Conservation (phyloP, 2,329 filamentous ascomycete genomes). For the Fusarium irregulare region DNA sequence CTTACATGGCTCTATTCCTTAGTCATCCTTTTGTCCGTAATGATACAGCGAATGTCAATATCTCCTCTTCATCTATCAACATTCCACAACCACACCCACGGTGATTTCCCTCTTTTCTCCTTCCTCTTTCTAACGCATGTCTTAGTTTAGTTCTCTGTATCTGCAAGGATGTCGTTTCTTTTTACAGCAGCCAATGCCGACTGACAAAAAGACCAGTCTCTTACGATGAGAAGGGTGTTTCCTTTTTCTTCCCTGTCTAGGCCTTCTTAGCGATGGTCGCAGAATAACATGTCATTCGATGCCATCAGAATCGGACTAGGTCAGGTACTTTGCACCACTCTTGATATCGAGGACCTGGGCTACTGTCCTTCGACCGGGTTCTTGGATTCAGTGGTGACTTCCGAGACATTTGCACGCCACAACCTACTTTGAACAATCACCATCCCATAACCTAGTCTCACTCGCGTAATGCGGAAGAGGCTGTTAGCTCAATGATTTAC, state of each 20-base stretch:
- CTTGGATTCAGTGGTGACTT: constrained; percentile 19
- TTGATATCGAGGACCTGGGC: not conserved
- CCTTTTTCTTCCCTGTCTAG: not conserved
- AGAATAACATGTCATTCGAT: not conserved
- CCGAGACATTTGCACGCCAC: constrained; percentile 31
- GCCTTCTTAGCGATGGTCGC: not conserved
- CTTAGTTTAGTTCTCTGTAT: constrained; percentile 11
- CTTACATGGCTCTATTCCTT: constrained; percentile 13
- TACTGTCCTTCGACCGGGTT: constrained; percentile 28
- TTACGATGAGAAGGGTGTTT: not conserved
- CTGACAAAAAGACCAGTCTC: not conserved
- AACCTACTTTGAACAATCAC: constrained; percentile 1
- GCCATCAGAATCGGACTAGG: not conserved
- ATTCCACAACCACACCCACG: constrained; percentile 16
- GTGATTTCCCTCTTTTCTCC: constrained; percentile 1
- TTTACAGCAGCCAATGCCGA: not conserved
- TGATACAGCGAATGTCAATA: not conserved
- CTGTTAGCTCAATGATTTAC: constrained; percentile 1
- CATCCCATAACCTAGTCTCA: constrained; percentile 3
- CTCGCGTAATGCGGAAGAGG: constrained; percentile 4
- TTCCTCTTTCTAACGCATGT: constrained; percentile 7
- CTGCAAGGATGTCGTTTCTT: not conserved
- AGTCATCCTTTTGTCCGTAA: not conserved
- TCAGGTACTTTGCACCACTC: not conserved
- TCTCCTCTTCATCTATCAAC: constrained; percentile 8